Base-by-base conservation (phyloP, 306 rosid genomes). In the Cicer chorassanicum region DNA sequence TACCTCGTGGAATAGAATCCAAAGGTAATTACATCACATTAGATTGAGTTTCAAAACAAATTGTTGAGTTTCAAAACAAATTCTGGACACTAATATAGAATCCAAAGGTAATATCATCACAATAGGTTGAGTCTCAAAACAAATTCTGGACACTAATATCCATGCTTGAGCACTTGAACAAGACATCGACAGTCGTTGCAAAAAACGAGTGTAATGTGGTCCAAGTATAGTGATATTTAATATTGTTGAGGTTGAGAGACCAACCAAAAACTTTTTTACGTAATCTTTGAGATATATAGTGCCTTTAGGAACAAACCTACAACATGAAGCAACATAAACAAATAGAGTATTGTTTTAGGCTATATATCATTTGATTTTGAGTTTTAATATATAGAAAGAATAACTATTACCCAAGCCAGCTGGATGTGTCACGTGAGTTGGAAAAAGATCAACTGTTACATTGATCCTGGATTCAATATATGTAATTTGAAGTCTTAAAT, bases 191-290 rank as follows among this genome's bases (percentile, higher is more conserved):
- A 90, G 70, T 41, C 83, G 86, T 42, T 80, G 78, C 46, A 92
- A 70, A 42, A 90, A 83, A 88, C 80, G 75, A 76, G 81, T 49
- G 83, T 82, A 85, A 78, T 88, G 87, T 42, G 77, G 76, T 73
- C 86, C 96, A 55, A 92, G 88, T 74, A 92, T 82, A 82, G 91
- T 90, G 48, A 86, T 73, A 74, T 89, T 80, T 44, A 89, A 80
- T 24, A 86, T 55, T 60, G 96, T 80, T n/a, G 88, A 60, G 53
- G 89, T 87, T 60, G 96, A 92, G 82, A 90, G 92, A 72, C 82
- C 88, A 6, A 40, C 69, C 66, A 86, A 86, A 82, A 90, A 90
- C 13, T 68, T 78, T 19, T 79, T 73, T 70, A 87, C 92, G 82
- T 80, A 80, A 42, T 80, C 88, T 86, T 75, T 88, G 78, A 92